Conservation (phyloP, 306 rosid species). For the Rosa rugosa region DNA sequence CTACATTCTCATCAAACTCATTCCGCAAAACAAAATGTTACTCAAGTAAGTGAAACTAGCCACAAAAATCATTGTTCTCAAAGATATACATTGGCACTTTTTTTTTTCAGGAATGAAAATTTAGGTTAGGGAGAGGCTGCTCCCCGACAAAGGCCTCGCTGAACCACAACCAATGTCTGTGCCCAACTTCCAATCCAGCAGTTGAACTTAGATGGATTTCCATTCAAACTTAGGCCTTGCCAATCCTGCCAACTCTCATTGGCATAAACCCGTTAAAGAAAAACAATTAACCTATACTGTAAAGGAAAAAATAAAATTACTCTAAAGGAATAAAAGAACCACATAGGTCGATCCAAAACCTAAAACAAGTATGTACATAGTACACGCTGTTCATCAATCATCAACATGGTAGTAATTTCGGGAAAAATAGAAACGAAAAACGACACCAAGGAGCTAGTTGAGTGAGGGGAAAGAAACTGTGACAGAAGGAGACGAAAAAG, state of each 20-base stretch:
- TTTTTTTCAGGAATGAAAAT: too few species aligned
- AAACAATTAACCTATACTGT: not conserved
- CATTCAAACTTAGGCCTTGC: too few species aligned
- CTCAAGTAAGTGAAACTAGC: not conserved
- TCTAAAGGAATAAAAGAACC: not conserved
- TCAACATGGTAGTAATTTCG: not conserved
- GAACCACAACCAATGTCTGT: too few species aligned
- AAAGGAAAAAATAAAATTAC: too few species aligned
- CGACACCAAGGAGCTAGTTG: not conserved
- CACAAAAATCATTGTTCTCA: not conserved
- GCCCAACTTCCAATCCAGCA: too few species aligned
- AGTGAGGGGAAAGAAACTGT: not conserved
- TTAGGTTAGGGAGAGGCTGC: too few species aligned
- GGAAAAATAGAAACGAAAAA: not conserved
- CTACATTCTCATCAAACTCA: not conserved
- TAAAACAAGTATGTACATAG: too few species aligned
- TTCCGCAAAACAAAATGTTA: not conserved
- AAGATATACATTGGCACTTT: not conserved
- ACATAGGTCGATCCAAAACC: not conserved
- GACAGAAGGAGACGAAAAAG: constrained; percentile 23
- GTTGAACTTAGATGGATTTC: too few species aligned
- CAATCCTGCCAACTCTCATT: too few species aligned
- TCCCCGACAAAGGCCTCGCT: too few species aligned
- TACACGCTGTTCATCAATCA: not conserved
- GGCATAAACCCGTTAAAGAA: not conserved